phyloP scores from a whole-genome alignment of 2,329 filamentous ascomycete genomes.

The Aotearoamyces nothofagi region DNA sequence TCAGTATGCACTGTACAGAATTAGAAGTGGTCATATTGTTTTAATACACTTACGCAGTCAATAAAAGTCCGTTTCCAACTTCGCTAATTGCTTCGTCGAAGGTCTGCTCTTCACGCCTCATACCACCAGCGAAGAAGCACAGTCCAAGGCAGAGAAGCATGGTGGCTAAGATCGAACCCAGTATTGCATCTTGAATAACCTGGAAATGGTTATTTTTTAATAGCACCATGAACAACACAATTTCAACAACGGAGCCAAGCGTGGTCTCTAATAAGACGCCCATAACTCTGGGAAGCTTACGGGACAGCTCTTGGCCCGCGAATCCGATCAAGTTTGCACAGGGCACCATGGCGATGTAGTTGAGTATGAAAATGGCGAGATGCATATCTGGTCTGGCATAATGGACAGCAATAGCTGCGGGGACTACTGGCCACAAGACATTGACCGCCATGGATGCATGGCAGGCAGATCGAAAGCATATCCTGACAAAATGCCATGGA shows the following conservation, averaged over 20 bases:
- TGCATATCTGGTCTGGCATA: constrained; percentile 39
- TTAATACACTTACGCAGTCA: constrained; percentile 53
- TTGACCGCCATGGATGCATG: constrained; percentile 50
- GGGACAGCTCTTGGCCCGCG: constrained; percentile 53
- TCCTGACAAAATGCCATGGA: constrained; percentile 44
- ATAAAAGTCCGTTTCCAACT: constrained; percentile 59
- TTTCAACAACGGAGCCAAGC: constrained; percentile 63
- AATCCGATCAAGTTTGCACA: constrained; percentile 65
- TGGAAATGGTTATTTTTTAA: constrained; percentile 38
- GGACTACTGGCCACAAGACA: constrained; percentile 61
- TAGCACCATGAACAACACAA: constrained; percentile 69
- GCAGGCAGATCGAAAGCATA: constrained; percentile 49
- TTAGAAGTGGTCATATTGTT: background rate
- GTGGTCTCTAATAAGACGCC: constrained; percentile 47
- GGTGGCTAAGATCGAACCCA: constrained; percentile 72
- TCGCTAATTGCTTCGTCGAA: constrained; percentile 69
- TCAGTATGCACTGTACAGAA: background rate
- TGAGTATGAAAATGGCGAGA: constrained; percentile 51
- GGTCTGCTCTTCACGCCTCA: constrained; percentile 49
- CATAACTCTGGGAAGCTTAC: constrained; percentile 61
- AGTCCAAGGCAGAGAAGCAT: constrained; percentile 65
- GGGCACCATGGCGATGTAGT: constrained; percentile 66
- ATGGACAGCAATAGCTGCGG: constrained; percentile 50
- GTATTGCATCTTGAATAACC: constrained; percentile 72
- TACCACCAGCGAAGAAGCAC: constrained; percentile 66